Conservation (phyloP, 2,329 filamentous ascomycete species). For the Ceratocystis lukuohia region DNA sequence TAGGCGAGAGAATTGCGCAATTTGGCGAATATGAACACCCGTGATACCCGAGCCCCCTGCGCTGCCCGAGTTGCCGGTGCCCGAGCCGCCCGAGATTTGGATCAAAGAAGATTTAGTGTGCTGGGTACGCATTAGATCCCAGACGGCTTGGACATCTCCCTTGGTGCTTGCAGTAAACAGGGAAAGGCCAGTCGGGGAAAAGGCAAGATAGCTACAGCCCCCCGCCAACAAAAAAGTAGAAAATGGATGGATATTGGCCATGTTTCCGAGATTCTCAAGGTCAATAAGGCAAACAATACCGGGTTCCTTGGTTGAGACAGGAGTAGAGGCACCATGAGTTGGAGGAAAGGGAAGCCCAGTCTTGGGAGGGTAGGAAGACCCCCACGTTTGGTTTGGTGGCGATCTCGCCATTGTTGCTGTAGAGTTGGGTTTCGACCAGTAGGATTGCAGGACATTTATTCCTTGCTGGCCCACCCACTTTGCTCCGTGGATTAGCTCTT, state of each 20-base stretch:
- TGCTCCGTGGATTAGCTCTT: conserved; percentile 61
- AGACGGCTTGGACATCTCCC: conserved; percentile 70
- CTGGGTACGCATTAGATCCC: conserved; percentile 60
- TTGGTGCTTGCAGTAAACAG: conserved; percentile 71
- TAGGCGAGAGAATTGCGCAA: conserved; percentile 80
- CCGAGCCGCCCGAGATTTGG: conserved; percentile 28
- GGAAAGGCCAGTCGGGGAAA: conserved; percentile 58
- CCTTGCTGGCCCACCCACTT: conserved; percentile 68
- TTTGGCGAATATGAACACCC: conserved; percentile 58
- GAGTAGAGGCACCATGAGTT: conserved; percentile 53
- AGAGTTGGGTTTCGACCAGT: conserved; percentile 48
- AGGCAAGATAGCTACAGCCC: conserved; percentile 69
- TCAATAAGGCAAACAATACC: conserved; percentile 65
- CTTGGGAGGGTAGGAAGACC: conserved; percentile 29
- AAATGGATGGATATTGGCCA: conserved; percentile 44
- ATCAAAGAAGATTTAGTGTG: conserved; percentile 48
- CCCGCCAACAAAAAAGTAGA: conserved; percentile 58
- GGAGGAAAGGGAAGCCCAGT: conserved; percentile 49
- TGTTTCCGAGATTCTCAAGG: conserved; percentile 44
- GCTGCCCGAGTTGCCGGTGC: conserved; percentile 23
- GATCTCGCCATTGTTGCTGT: conserved; percentile 34
- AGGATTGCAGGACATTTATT: conserved; percentile 63
- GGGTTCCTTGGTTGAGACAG: conserved; percentile 49
- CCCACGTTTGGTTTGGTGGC: conserved; percentile 33
- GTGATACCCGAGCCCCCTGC: conserved; percentile 30